Base-by-base conservation (phyloP, 1,284 basidiomycete species). In the Anthracocystis setariae region DNA sequence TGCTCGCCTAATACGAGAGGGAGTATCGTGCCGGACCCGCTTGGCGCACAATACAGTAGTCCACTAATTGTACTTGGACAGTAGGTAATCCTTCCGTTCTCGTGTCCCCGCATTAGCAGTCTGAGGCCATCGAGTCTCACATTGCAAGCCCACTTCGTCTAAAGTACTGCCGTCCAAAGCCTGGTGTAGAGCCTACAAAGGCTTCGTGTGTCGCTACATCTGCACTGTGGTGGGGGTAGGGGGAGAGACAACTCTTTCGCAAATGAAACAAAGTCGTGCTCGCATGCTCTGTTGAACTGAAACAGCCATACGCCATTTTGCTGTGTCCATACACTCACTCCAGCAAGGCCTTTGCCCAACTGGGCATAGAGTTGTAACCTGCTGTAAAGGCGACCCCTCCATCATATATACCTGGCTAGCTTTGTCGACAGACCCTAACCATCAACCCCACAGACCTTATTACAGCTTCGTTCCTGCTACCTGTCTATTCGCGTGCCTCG, bases 1-100 rank as follows among this genome's bases (percentile, higher is more conserved):
- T 44, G 40, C 50, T 53, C 42, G 50, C 50, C 33, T 45, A 45
- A 18, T 45, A 20, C 18, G 8, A 43, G 49, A 7, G 29, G 33
- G 20, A 27, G 24, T 39, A 53, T 53, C 38, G 42, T 53, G 42
- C 50, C 50, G 33, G 24, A 25, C n/a, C 42, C 23, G 20, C 38
- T 38, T 29, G 24, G 8, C 7, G 17, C 8, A 50, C 48, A 32
- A 45, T 13, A 15, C 25, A 45, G 5, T 7, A 7, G 29, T 29
- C n/a, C n/a, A n/a, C n/a, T n/a, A n/a, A n/a, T n/a, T n/a, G n/a
- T n/a, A n/a, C n/a, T n/a, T n/a, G n/a, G n/a, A n/a, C n/a, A n/a
- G n/a, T n/a, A n/a, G 29, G 29, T 29, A 29, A 29, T 29, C 43
- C 12, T 20, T 23, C 17, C 40, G 10, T 9, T 21, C 21, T 10